Evolutionary conservation across 108 stramenopile species (phyloP), one percentile per base, ranked within the genome.

Genomic region (Skeletonema costatum): DNA sequence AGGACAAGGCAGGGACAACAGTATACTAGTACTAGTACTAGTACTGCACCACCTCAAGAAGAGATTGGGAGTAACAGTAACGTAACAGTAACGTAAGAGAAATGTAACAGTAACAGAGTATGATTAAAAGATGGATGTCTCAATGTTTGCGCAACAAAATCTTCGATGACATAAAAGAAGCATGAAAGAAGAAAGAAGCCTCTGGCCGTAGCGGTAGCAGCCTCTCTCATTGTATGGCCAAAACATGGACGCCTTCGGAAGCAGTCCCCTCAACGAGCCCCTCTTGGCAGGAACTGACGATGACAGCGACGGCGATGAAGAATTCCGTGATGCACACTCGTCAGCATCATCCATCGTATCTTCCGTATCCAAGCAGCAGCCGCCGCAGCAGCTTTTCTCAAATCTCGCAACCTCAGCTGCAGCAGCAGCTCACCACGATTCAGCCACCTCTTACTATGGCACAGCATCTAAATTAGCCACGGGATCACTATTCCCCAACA

Each of bases 381-480:
- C 42, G 21, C 19, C 33, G 44, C 9, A 0, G 30, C 66, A 5
- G 10, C 66, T 42, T 32, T 9, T 31, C 65, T 19, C 70, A 38
- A n/a, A 35, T 29, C 63, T 35, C 10, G 38, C 12, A 61, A 10
- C 36, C 11, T 44, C 38, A 11, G 2, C 63, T 5, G 42, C 50
- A 10, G 31, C 33, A 39, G 32, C 12, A 59, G 4, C 21, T 38
- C 64, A n/a, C 17, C 71, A 3, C 38, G 17, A 44, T 29, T 25
- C 68, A 48, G 19, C 39, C 30, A 50, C 80, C 2, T 81, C 80
- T 11, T 74, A 64, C 58, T 74, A 75, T 33, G 80, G 80, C 5
- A 74, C 64, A 50, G 80, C 69, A 31, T 81, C 80, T 35, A 68
- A 35, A 50, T 53, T 81, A 32, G 64, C 80, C 60, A 81, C 73